Percentiles rank a stretch among this genome's conserved stretches.
Conservation (phyloP, 352 stramenopile genomes). For the Globisporangium camurandrum region DNA sequence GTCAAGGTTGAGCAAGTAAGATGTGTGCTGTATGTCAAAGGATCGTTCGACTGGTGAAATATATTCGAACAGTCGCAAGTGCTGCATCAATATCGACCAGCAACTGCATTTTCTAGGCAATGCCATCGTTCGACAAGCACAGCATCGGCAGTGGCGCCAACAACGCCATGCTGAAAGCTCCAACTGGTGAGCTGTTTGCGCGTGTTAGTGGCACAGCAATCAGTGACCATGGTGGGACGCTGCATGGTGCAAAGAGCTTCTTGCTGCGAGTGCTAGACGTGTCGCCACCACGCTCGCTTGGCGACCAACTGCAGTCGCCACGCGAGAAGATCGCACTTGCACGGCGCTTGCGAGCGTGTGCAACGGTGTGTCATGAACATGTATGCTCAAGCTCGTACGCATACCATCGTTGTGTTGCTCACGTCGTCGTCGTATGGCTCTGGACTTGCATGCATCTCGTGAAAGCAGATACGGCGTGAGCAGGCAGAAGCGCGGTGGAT, state of each 20-base stretch:
- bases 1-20: too few relatives aligned
- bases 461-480: background rate
- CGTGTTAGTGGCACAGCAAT: constrained; percentile 18
- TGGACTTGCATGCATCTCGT: background rate
- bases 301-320: constrained; percentile 16
- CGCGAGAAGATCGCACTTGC: constrained; percentile 19
- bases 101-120: too few relatives aligned
- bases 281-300: background rate
- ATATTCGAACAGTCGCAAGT: background rate
- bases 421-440: background rate
- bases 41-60: background rate
- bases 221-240: constrained; percentile 13
- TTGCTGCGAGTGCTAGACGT: constrained; percentile 22
- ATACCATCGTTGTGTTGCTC: too few relatives aligned
- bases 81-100: too few relatives aligned
- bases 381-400: too few relatives aligned
- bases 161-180: constrained; percentile 1
- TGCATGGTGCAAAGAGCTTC: constrained; percentile 22
- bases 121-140: too few relatives aligned
- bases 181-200: constrained; percentile 43
- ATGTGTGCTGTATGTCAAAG: background rate
- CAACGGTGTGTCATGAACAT: constrained; percentile 14
- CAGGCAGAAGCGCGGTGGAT: constrained; percentile 3
- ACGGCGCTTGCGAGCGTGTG: constrained; percentile 11
- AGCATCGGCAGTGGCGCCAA: background rate